A percentile compares a stretch with the other conserved stretches of the same genome.
phyloP scores from a whole-genome alignment of 768 basidiomycete genomes.

The Gymnopilus junonius region DNA sequence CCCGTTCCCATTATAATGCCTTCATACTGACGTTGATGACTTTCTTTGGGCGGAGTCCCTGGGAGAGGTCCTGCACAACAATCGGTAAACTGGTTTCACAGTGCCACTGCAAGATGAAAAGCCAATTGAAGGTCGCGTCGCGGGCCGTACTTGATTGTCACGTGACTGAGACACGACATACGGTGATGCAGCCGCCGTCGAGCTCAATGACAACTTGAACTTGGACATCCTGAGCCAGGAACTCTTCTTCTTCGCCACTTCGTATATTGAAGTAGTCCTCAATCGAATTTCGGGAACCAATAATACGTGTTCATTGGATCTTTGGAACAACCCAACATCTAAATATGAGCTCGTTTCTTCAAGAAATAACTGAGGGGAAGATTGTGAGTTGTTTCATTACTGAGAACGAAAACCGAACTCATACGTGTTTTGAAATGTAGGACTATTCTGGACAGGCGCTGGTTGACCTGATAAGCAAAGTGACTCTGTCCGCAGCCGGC shows the following conservation, averaged over 20 bases:
- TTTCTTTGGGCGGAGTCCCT: no score
- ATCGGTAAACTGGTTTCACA: no score
- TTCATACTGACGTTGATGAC: neutral
- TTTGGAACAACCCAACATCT: neutral
- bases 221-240: no score
- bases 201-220: neutral
- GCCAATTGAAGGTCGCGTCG: no score
- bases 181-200: neutral
- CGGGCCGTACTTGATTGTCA: neutral
- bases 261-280: neutral
- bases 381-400: constrained; percentile 41
- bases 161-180: constrained; percentile 13
- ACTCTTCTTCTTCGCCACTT: neutral
- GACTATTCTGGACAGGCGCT: constrained; percentile 66
- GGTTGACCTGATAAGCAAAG: constrained; percentile 50
- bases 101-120: no score
- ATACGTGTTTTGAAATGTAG: constrained; percentile 31
- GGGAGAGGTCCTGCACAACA: no score
- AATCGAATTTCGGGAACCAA: neutral
- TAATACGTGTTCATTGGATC: neutral
- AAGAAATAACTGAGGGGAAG: constrained; percentile 42
- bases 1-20: neutral
- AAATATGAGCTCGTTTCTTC: constrained; percentile 25
- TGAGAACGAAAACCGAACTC: neutral
- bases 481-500: constrained; percentile 48